Base-by-base conservation (phyloP, 2,329 filamentous ascomycete genomes). In the Boeremia exigua region DNA sequence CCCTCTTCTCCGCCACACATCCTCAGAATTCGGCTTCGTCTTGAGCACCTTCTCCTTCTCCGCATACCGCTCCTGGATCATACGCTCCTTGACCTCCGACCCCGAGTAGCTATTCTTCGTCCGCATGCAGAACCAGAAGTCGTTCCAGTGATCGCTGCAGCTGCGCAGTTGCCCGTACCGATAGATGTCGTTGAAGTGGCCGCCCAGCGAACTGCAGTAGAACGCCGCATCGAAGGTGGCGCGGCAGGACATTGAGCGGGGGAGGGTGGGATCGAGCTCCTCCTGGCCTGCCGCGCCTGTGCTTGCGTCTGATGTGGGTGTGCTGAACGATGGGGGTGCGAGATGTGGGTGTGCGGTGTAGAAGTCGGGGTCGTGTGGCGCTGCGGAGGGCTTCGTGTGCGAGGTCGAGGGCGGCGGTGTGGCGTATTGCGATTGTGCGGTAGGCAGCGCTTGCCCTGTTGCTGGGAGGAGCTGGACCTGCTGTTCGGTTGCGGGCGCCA, bases 41-140 rank as follows among this genome's bases (percentile, higher is more conserved):
- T 81, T 83, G 75, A 92, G 89, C 73, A 87, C 89, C 61, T 80
- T 78, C 34, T 84, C 84, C 75, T 88, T 89, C 61, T 84, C 81
- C 60, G 85, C 81, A 77, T 93, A 91, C 75, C 88, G 86, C 43
- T 86, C 85, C 57, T 81, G 80, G 51, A 96, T 83, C 65, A 78
- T 71, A 60, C 77, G 83, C 56, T 84, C 86, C 67, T 86, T 86
- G 30, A 61, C 60, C 63, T 86, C 79, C 38, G 82, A 77, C 23
- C 85, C 83, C 0, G 82, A 75, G 69, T 86, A 86, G 2, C 83
- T 82, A 19, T 68, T 67, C 68, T 89, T 87, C 33, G 87, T 88
- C 61, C 91, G 88, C 93, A 98, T 97, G 81, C 95, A 99, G 79
- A 97, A 94, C 90, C 93, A 96, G 77, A 96, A 98, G 76, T 96